Evolutionary conservation across 495 filamentous ascomycete genomes (phyloP).

Genomic region (Aspergillus funiculosus): DNA sequence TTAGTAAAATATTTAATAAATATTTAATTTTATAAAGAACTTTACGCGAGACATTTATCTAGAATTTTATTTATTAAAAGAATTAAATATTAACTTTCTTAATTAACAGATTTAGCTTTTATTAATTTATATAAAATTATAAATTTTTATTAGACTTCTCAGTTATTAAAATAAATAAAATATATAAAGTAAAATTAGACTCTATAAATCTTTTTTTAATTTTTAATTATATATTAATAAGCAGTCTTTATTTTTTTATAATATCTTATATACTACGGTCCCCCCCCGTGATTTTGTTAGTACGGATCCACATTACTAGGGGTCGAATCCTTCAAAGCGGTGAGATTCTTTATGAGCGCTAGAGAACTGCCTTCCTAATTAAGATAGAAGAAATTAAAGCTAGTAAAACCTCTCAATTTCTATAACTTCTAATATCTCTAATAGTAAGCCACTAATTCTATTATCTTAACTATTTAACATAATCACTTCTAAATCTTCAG

Average conservation of each 20-base stretch:
- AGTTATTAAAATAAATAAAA: constrained; percentile 31
- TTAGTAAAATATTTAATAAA: constrained; percentile 34
- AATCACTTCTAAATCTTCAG: too few species aligned
- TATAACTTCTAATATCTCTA: too few species aligned
- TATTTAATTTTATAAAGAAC: constrained; percentile 44
- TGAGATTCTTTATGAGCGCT: too few species aligned
- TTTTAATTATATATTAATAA: not conserved
- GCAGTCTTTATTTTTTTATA: not conserved
- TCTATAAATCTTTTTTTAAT: constrained; percentile 34
- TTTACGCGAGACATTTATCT: constrained; percentile 20
- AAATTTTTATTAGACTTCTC: constrained; percentile 29
- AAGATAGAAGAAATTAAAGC: too few species aligned
- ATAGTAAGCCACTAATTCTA: too few species aligned
- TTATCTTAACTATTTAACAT: too few species aligned
- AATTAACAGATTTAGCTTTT: constrained; percentile 36
- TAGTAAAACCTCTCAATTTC: too few species aligned
- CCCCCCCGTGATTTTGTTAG: too few species aligned
- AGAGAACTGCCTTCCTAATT: too few species aligned
- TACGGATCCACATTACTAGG: too few species aligned
- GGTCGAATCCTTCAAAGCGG: too few species aligned
- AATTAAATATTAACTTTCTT: constrained; percentile 40
- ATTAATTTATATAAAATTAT: constrained; percentile 43
- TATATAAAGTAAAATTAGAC: constrained; percentile 17
- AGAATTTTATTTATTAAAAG: constrained; percentile 42
- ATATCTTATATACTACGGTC: too few species aligned